Conservation (phyloP, 805 yeast species). For the Hanseniaspora nectarophila region DNA sequence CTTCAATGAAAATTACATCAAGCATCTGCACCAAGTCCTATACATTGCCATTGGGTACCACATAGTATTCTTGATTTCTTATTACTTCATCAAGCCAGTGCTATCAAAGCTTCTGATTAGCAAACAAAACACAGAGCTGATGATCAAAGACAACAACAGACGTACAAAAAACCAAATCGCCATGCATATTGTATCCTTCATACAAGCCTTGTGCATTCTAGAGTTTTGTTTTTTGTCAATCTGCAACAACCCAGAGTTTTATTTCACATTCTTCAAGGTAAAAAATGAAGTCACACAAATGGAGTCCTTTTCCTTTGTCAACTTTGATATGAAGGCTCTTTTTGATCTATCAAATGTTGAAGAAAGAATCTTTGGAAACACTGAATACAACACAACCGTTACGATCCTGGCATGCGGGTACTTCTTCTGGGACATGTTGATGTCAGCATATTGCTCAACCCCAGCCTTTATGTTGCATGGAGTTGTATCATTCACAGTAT, state of each 20-base stretch:
- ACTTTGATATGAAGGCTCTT: background rate
- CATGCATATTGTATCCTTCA: conserved; percentile 67
- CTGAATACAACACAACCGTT: conserved; percentile 23
- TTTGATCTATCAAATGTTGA: background rate
- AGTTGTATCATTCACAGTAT: conserved; percentile 60
- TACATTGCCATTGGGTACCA: conserved; percentile 27
- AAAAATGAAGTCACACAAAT: background rate
- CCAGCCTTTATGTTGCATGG: conserved; percentile 64
- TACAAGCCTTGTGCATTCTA: conserved; percentile 64
- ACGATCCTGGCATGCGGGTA: conserved; percentile 51
- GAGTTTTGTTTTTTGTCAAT: conserved; percentile 27
- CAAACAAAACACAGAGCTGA: conserved; percentile 12
- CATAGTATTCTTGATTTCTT: conserved; percentile 22
- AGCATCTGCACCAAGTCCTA: conserved; percentile 25
- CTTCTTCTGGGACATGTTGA: conserved; percentile 70
- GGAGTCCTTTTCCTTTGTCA: background rate
- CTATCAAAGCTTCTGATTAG: conserved; percentile 13
- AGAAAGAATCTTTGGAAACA: conserved; percentile 22
- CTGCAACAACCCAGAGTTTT: conserved; percentile 14
- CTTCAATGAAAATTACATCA: conserved; percentile 11
- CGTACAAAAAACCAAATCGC: conserved; percentile 23
- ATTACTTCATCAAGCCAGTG: conserved; percentile 24
- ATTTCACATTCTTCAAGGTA: conserved; percentile 15
- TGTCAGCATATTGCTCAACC: conserved; percentile 48
- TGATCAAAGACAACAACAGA: conserved; percentile 14